Evolutionary conservation across 768 basidiomycete species (phyloP).

Genomic region (Trametes maxima): DNA sequence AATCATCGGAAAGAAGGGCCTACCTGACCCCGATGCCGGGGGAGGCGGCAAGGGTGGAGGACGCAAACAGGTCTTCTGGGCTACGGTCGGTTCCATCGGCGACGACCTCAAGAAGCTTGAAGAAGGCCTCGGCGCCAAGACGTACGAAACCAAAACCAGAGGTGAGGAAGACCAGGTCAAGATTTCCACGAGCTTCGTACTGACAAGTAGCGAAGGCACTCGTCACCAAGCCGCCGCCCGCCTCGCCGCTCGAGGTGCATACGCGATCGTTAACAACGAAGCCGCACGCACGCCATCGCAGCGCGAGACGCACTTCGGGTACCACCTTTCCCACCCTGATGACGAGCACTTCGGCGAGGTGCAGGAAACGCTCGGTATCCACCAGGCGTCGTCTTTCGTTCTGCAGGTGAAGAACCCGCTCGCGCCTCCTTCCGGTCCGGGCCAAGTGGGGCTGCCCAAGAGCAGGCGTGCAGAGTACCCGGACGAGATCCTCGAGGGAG

Average conservation of each 20-base stretch:
- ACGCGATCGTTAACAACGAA: conserved; percentile 58
- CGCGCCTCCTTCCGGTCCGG: conserved; percentile 42
- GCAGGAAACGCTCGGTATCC: conserved; percentile 57
- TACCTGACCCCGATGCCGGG: conserved; percentile 48
- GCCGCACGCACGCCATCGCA: conserved; percentile 46
- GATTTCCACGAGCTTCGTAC: too few relatives aligned
- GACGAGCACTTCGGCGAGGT: conserved; percentile 50
- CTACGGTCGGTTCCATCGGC: conserved; percentile 50
- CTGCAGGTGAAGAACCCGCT: conserved; percentile 66
- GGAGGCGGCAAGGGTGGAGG: conserved; percentile 33
- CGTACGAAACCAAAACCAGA: conserved; percentile 64
- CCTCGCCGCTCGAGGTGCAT: conserved; percentile 58
- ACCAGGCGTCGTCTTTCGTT: conserved; percentile 53
- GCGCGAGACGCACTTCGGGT: conserved; percentile 57
- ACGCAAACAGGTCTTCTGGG: conserved; percentile 57
- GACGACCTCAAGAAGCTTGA: conserved; percentile 52
- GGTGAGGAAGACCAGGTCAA: conserved; percentile 38
- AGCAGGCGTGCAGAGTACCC: conserved; percentile 48
- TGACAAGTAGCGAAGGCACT: conserved; percentile 35
- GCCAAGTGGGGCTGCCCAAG: conserved; percentile 30
- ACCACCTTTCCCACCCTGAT: conserved; percentile 56
- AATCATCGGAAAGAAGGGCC: conserved; percentile 58
- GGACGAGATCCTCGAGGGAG: conserved; percentile 45
- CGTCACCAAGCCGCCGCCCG: conserved; percentile 55
- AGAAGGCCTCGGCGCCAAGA: conserved; percentile 50